Percentiles rank a stretch among this genome's conserved stretches.
These are phyloP conservation scores for Neckera pumila DNA, from an alignment of 225 moss, liverwort and hornwort species.

Conservation along the genomic window DNA sequence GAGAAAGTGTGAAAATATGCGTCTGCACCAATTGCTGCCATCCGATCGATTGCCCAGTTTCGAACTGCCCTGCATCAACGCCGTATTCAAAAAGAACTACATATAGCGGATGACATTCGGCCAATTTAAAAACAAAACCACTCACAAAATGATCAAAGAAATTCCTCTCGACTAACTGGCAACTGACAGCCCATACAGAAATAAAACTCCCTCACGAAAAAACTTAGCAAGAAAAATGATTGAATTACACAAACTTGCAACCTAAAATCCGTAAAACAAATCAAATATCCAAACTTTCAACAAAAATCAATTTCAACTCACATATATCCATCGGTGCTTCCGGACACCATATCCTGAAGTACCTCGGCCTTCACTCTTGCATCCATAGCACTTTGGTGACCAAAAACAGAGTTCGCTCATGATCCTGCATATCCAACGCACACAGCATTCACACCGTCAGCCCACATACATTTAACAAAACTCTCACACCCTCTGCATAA, in stretches of 20 bases:
- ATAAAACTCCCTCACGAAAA: background rate
- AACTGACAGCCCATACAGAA: background rate
- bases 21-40: slow-evolving; percentile 71
- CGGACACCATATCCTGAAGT: slow-evolving; percentile 20
- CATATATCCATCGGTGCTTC: slow-evolving; percentile 44
- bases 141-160: background rate
- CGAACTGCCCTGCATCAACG: slow-evolving; percentile 79
- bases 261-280: background rate
- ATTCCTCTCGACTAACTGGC: background rate
- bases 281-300: background rate
- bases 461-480: background rate
- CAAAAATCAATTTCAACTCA: slow-evolving; percentile 20
- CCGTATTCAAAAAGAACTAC: slow-evolving; percentile 12
- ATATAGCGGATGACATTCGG: background rate
- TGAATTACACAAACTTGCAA: background rate
- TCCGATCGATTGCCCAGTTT: slow-evolving; percentile 71
- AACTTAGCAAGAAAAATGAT: background rate
- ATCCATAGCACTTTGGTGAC: slow-evolving; percentile 35
- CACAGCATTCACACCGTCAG: background rate
- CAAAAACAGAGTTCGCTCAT: slow-evolving; percentile 57
- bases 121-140: background rate
- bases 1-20: slow-evolving; percentile 76
- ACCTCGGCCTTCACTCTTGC: slow-evolving; percentile 50
- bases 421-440: slow-evolving; percentile 47
- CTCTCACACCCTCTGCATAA: background rate